Evolutionary conservation across 2,329 filamentous ascomycete genomes (phyloP), one percentile per base, ranked within the genome.

Genomic region (Fusarium sp.): DNA sequence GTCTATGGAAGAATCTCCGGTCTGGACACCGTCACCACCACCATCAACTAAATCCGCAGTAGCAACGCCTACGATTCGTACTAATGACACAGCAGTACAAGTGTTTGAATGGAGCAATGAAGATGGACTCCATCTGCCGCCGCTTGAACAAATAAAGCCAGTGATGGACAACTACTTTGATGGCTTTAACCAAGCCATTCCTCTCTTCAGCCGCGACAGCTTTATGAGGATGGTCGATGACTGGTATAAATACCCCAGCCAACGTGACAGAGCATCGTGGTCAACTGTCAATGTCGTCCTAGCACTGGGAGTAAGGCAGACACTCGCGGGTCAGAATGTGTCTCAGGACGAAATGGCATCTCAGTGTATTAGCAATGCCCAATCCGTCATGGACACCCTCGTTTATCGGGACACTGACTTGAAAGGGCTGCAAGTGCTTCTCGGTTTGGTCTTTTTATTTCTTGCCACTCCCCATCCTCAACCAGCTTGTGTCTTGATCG

Each of bases 201-300:
- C 77, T 1, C 66, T 80, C 5, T 79, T 78, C 42, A 61, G 75
- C 27, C 73, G 75, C 23, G 47, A 56, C 2, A 70, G 67, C 0
- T 79, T 79, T 36, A 76, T 77, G 72, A 63, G 61, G 7, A 64
- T 77, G 57, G 49, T 79, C 2, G 67, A 70, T 4, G 58, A 64
- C 0, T 80, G 75, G 67, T 79, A 78, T 39, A 69, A 65, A 3
- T 53, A 68, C 3, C 62, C 54, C 2, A 19, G 35, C 6, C 31
- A 49, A 2, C 52, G 70, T 3, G 62, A 70, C 17, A 66, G 63
- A 42, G 71, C 69, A 2, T 60, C 64, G 1, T 78, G 76, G 73
- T 77, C 76, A 0, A 72, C 75, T 11, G 75, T 79, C 15, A 76
- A 78, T 9, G 71, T 76, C 29, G 75, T 77, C 21, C 61, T 78